Conservation (phyloP, 352 stramenopile genomes). For the Ophiocytium majus region DNA sequence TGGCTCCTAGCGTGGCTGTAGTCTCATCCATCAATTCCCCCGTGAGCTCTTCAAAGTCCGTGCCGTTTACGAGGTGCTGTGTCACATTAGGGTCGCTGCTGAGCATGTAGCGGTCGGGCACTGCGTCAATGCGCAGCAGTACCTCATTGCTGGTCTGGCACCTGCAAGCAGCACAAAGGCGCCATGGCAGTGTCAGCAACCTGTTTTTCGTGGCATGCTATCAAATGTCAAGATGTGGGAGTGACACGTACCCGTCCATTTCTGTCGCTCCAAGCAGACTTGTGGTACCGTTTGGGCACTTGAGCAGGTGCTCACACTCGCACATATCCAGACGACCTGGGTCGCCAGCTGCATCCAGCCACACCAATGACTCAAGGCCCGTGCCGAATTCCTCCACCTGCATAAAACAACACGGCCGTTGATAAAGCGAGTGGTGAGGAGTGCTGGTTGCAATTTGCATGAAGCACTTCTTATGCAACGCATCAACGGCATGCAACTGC, state of each 20-base stretch:
- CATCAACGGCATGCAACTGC: background rate
- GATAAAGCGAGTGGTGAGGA: no score
- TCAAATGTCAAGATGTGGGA: background rate
- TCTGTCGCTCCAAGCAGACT: constrained; percentile 65
- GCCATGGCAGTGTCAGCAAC: no score
- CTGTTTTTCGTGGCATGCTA: constrained; percentile 3
- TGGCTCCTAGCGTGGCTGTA: constrained; percentile 55
- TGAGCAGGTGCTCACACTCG: constrained; percentile 82
- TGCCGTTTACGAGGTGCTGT: constrained; percentile 51
- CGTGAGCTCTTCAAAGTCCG: constrained; percentile 72
- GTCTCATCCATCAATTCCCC: constrained; percentile 49
- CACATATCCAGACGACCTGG: constrained; percentile 81
- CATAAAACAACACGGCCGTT: no score
- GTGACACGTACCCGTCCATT: constrained; percentile 73
- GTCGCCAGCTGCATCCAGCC: constrained; percentile 61
- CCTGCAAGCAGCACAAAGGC: background rate
- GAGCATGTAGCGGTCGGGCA: constrained; percentile 66
- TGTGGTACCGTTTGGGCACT: constrained; percentile 89
- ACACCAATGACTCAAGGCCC: constrained; percentile 70
- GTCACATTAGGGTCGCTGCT: constrained; percentile 40
- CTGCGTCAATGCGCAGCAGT: constrained; percentile 73
- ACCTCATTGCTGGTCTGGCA: constrained; percentile 75
- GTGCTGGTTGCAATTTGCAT: no score
- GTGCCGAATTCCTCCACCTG: constrained; percentile 15
- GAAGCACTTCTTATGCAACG: background rate